phyloP scores from a whole-genome alignment of 1,139 yeast species.

The Scheffersomyces parashehatae region DNA sequence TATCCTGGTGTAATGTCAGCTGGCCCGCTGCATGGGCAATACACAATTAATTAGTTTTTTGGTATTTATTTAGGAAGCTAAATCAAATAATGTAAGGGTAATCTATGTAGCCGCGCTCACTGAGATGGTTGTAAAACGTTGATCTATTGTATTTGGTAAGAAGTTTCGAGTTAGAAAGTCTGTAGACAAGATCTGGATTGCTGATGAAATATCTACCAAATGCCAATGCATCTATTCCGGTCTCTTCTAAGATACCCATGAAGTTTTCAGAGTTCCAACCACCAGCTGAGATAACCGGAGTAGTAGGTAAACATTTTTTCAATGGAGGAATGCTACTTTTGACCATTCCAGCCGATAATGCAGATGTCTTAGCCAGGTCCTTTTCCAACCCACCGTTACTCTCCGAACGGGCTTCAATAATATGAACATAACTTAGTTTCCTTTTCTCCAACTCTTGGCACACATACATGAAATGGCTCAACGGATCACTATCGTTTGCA shows the following conservation, averaged over 20 bases:
- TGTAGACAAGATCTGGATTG: conserved; percentile 53
- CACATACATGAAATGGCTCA: conserved; percentile 11
- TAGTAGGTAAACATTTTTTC: neutral
- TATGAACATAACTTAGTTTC: conserved; percentile 23
- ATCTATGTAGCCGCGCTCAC: neutral
- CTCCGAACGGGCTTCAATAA: conserved; percentile 23
- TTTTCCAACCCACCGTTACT: conserved; percentile 18
- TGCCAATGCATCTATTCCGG: conserved; percentile 28
- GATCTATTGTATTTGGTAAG: conserved; percentile 20
- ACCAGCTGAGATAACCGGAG: conserved; percentile 14
- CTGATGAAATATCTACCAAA: conserved; percentile 50
- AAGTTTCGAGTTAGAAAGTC: conserved; percentile 43
- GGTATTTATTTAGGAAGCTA: too few species aligned
- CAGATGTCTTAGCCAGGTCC: conserved; percentile 8
- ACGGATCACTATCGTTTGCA: conserved; percentile 15
- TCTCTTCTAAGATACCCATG: conserved; percentile 12
- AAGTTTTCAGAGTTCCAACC: conserved; percentile 31
- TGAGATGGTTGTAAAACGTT: conserved; percentile 5
- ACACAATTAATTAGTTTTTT: too few species aligned
- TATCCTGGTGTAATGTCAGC: too few species aligned
- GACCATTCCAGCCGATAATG: conserved; percentile 12
- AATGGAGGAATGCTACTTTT: conserved; percentile 16
- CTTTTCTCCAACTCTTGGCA: conserved; percentile 17
- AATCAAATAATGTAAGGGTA: neutral
- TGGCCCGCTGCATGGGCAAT: too few species aligned